Evolutionary conservation across 352 stramenopile species (phyloP), one percentile per base, ranked within the genome.

Genomic region (Elongisporangium undulatum): DNA sequence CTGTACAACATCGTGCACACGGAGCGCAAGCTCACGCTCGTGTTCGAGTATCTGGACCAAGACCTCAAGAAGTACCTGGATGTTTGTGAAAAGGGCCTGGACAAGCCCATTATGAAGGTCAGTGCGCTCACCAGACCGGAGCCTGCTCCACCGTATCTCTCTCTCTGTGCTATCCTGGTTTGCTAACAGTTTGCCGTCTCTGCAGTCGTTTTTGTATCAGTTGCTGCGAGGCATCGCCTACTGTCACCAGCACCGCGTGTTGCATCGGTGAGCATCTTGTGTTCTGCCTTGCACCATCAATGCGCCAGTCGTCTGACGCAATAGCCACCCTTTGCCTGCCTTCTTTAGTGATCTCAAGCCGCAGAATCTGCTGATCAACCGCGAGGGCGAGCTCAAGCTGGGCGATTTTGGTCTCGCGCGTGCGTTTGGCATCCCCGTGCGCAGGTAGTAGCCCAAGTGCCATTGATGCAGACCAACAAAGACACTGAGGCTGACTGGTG

Each of bases 51-150:
- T 76, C 74, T 99, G 22, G 98, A 99, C 72, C 96, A 99, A 74
- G 98, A 99, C 75, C 82, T 99, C 17, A 99, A 99, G 77, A 99
- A 99, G 74, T 99, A 99, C 74, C 79, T 99, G 26, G 98, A 99
- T 68, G 92, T 99, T 48, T 99, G 96, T 72, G 97, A 99, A 72
- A 97, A 96, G 24, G 97, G 97, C 4, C 80, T 99, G 19, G 97
- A 99, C 61, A 86, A 75, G 61, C 84, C 86, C 55, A 95, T 95
- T 59, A 73, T 95, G 66, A 95, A 95, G 73, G 75, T 84, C 41
- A 17, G 55, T 23, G 19, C 45, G 10, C 23, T 15, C 26, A 13
- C 17, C 10, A n/a, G n/a, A n/a, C n/a, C n/a, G n/a, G n/a, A n/a
- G n/a, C n/a, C n/a, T n/a, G n/a, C n/a, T n/a, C n/a, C n/a, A n/a